A percentile compares a stretch with the other conserved stretches of the same genome.
These are phyloP conservation scores for Lasiosphaeria miniovina DNA, from an alignment of 495 filamentous ascomycete species.

Conservation along the genomic window DNA sequence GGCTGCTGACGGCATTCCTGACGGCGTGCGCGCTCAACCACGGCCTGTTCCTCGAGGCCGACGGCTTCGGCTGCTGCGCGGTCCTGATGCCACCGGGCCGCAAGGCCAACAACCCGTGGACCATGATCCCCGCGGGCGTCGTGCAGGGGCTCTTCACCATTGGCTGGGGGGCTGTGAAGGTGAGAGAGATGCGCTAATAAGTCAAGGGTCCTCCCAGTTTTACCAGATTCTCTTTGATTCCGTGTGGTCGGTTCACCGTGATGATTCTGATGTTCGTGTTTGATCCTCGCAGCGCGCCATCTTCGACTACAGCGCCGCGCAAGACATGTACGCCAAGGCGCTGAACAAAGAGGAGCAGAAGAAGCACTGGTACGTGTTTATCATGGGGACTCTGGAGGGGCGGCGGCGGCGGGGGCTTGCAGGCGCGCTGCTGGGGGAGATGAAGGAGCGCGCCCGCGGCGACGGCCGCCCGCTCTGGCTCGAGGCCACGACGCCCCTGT, in stretches of 20 bases:
- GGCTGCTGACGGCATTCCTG: background rate
- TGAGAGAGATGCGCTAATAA: background rate
- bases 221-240: too few species aligned
- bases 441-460: background rate
- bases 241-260: too few species aligned
- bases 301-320: background rate
- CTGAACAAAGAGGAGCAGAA: background rate
- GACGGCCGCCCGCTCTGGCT: conserved; percentile 6
- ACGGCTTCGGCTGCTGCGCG: background rate
- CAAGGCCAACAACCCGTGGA: background rate
- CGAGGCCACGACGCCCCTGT: background rate
- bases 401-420: background rate
- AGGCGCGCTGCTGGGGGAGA: background rate
- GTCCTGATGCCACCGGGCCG: background rate
- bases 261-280: too few species aligned
- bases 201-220: background rate
- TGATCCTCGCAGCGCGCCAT: background rate
- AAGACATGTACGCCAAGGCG: background rate
- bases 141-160: background rate
- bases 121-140: background rate
- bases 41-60: background rate
- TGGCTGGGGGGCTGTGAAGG: background rate
- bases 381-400: background rate
- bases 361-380: conserved; percentile 8
- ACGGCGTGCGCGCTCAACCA: background rate